phyloP scores from a whole-genome alignment of 176 grass and related monocot genomes.

The Triticum aestivum region DNA sequence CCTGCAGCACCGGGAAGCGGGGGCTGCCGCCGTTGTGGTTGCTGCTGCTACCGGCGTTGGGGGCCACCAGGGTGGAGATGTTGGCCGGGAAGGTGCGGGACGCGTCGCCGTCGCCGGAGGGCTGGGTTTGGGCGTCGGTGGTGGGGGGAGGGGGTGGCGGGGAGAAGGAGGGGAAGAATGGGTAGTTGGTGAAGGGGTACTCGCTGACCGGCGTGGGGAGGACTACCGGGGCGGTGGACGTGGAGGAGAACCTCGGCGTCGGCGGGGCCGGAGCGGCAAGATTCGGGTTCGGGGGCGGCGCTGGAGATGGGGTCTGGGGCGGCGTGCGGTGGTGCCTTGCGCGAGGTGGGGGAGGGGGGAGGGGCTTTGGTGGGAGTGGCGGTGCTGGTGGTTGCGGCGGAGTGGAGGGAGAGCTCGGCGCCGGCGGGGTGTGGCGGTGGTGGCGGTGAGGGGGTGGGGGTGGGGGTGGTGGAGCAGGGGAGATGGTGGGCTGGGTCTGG shows the following conservation, averaged over 20 bases:
- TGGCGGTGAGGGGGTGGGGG: not conserved
- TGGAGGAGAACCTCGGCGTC: conserved; percentile 28
- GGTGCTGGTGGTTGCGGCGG: too few relatives aligned
- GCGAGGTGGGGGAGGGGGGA: not conserved
- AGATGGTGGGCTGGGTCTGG: not conserved
- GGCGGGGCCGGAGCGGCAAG: not conserved
- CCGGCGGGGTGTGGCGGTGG: conserved; percentile 9
- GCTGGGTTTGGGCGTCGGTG: not conserved
- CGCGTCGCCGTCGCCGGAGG: not conserved
- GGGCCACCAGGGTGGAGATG: conserved; percentile 45
- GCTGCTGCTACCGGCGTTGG: not conserved
- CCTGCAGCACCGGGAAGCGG: conserved; percentile 42
- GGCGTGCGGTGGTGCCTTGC: not conserved
- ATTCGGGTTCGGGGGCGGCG: not conserved
- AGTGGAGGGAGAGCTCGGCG: not conserved
- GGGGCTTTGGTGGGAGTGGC: not conserved
- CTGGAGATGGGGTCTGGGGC: not conserved
- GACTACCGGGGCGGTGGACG: not conserved
- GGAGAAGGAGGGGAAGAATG: conserved; percentile 38
- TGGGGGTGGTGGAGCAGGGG: not conserved
- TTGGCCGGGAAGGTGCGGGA: conserved; percentile 49
- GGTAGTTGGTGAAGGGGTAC: conserved; percentile 52
- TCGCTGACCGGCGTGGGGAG: not conserved
- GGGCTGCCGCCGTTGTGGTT: too few relatives aligned
- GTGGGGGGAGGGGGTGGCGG: not conserved